Percentiles rank a stretch among this genome's conserved stretches.
Conservation (phyloP, 1,139 yeast species). For the Arxiozyma slooffiae region DNA sequence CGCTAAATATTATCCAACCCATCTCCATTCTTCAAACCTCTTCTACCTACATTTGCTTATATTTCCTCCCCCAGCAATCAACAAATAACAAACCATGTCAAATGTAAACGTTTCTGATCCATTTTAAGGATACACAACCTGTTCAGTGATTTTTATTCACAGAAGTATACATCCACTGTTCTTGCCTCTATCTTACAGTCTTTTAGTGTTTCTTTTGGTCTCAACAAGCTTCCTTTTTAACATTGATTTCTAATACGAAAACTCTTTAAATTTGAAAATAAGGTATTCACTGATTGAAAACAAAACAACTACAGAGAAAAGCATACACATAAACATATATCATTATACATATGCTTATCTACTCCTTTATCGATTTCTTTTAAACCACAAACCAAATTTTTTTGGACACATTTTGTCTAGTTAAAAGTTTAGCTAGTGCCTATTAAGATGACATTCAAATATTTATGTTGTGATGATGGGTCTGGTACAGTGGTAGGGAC, state of each 20-base stretch:
- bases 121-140: too few relatives aligned
- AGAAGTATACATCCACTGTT: background rate
- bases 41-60: background rate
- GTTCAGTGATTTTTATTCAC: background rate
- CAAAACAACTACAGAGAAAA: background rate
- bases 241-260: background rate
- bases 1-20: constrained; percentile 51
- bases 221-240: background rate
- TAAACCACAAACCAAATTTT: background rate
- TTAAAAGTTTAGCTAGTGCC: too few relatives aligned
- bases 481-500: constrained; percentile 29
- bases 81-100: background rate
- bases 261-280: background rate
- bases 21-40: background rate
- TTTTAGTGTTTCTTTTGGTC: background rate
- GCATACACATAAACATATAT: background rate
- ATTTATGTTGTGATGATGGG: constrained; percentile 25
- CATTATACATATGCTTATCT: background rate
- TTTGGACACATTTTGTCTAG: too few relatives aligned
- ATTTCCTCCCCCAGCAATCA: background rate
- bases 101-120: background rate
- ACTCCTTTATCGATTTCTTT: too few relatives aligned
- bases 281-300: background rate
- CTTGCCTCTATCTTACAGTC: background rate
- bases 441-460: constrained; percentile 24